Conservation (phyloP, 495 filamentous ascomycete species). For the Penicillium nucicola region DNA sequence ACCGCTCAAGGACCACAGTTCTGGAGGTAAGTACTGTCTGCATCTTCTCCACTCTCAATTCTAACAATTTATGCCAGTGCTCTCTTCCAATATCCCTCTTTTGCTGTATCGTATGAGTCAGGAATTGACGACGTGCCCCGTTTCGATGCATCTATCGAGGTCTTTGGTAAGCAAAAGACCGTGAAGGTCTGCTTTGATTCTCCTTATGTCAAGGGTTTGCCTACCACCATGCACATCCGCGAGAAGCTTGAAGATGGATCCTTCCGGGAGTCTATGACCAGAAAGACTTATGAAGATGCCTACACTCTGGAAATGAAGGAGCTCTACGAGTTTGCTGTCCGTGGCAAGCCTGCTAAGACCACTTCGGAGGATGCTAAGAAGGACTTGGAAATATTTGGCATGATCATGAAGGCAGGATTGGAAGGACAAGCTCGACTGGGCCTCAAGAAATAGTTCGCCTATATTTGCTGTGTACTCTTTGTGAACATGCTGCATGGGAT, state of each 20-base stretch:
- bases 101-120: conserved; percentile 47
- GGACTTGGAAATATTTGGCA: conserved; percentile 31
- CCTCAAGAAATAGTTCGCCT: conserved; percentile 13
- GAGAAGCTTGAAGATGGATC: conserved; percentile 31
- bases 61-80: background rate
- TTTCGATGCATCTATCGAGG: conserved; percentile 48
- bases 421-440: conserved; percentile 2
- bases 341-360: conserved; percentile 43
- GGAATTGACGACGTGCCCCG: conserved; percentile 44
- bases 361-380: conserved; percentile 38
- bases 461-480: too few relatives aligned
- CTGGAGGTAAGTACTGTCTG: conserved; percentile 7
- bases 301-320: conserved; percentile 44
- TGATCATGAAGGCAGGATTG: conserved; percentile 24
- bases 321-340: conserved; percentile 29
- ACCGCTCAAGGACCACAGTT: background rate
- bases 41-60: background rate
- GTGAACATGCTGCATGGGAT: too few relatives aligned
- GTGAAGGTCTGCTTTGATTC: conserved; percentile 38
- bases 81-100: conserved; percentile 21
- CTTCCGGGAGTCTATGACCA: conserved; percentile 21
- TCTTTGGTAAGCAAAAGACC: conserved; percentile 45
- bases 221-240: conserved; percentile 35
- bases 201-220: conserved; percentile 49
- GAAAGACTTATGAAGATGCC: conserved; percentile 43